phyloP scores from a whole-genome alignment of 495 filamentous ascomycete genomes.

The Podospora pseudoanserina region DNA sequence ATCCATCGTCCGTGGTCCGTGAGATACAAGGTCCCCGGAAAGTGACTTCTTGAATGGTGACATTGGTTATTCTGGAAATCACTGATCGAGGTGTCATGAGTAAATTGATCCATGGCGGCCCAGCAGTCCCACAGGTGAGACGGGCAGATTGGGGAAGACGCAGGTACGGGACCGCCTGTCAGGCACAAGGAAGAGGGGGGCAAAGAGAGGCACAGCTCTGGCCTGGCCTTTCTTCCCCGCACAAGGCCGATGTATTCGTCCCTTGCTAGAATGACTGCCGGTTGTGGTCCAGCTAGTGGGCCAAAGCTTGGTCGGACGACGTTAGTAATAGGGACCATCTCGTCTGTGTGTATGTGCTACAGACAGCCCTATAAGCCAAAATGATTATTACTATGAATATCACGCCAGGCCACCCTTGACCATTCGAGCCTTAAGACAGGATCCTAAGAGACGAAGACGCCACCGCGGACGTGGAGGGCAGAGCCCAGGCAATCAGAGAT shows the following conservation, averaged over 20 bases:
- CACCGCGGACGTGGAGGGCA: conserved; percentile 14
- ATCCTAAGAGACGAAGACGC: conserved; percentile 13
- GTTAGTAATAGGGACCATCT: neutral
- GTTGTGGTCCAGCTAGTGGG: conserved; percentile 8
- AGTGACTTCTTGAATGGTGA: neutral
- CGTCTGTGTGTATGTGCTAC: neutral
- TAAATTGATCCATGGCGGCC: neutral
- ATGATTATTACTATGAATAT: conserved; percentile 19
- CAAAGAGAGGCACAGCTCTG: neutral
- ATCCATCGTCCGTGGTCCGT: neutral
- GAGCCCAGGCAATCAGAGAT: conserved; percentile 15
- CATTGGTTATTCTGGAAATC: neutral
- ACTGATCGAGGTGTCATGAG: conserved; percentile 9
- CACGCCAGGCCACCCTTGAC: conserved; percentile 15
- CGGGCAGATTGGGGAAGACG: conserved; percentile 6
- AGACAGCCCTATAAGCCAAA: conserved; percentile 24
- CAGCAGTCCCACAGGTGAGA: neutral
- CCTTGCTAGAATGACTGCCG: conserved; percentile 8
- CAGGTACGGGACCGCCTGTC: conserved; percentile 21
- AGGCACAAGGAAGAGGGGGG: conserved; percentile 6
- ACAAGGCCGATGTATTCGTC: neutral
- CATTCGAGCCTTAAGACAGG: conserved; percentile 17
- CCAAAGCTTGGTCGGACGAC: conserved; percentile 7
- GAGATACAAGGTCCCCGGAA: neutral
- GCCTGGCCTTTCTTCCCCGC: conserved; percentile 5